Conservation (phyloP, 495 filamentous ascomycete species). For the Penicillium riverlandense region DNA sequence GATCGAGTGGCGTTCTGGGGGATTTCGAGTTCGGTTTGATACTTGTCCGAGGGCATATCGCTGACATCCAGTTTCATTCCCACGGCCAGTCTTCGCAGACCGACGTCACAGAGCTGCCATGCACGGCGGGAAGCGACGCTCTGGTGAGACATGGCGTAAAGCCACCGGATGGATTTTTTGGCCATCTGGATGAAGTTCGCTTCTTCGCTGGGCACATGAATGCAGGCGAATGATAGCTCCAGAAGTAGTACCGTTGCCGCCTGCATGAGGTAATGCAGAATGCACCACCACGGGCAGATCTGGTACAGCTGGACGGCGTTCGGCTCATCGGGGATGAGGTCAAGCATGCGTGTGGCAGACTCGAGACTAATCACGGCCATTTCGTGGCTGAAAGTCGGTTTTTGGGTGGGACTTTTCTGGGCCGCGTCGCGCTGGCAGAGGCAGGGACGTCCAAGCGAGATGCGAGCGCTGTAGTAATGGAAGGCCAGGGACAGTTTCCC, state of each 20-base stretch:
- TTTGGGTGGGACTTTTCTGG: constrained; percentile 17
- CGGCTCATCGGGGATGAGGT: constrained; percentile 43
- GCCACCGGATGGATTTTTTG: constrained; percentile 50
- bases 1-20: background rate
- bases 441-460: constrained; percentile 57
- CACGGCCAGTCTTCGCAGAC: constrained; percentile 29
- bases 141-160: constrained; percentile 45
- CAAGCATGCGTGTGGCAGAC: constrained; percentile 47
- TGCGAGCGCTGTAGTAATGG: constrained; percentile 51
- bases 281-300: constrained; percentile 58
- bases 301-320: constrained; percentile 43
- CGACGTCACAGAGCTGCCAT: constrained; percentile 47
- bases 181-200: constrained; percentile 36
- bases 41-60: constrained; percentile 28
- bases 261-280: constrained; percentile 61
- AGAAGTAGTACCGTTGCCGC: constrained; percentile 53
- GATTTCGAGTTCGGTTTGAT: constrained; percentile 11
- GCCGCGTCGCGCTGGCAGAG: constrained; percentile 53
- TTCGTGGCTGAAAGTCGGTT: constrained; percentile 45
- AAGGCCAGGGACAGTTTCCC: constrained; percentile 45
- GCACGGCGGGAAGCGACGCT: constrained; percentile 50
- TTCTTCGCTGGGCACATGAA: constrained; percentile 48
- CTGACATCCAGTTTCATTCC: constrained; percentile 37
- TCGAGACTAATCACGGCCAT: constrained; percentile 48
- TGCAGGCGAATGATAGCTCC: constrained; percentile 50